phyloP scores from a whole-genome alignment of 2,329 filamentous ascomycete genomes.

The Ophiostoma montium region DNA sequence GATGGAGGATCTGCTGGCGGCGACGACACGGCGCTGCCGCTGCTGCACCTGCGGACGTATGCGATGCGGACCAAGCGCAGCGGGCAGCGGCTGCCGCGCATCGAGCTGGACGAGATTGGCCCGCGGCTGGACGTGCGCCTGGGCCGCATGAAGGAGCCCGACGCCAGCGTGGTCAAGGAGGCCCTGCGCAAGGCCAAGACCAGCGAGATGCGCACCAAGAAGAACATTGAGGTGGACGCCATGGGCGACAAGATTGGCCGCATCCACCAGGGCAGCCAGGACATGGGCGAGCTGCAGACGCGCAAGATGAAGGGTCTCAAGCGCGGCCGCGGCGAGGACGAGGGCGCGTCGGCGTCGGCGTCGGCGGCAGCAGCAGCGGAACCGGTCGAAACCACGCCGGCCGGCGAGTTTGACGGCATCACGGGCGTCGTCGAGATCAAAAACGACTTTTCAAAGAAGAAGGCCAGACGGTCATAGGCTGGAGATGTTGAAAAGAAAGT shows the following conservation, averaged over 20 bases:
- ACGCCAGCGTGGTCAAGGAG: conserved; percentile 70
- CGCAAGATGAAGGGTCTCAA: conserved; percentile 99
- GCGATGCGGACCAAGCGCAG: conserved; percentile 74
- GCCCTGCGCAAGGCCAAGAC: conserved; percentile 76
- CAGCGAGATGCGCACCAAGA: conserved; percentile 68
- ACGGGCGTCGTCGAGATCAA: conserved; percentile 6
- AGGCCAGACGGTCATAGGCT: conserved; percentile 20
- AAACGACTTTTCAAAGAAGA: conserved; percentile 25
- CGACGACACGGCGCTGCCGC: conserved; percentile 29
- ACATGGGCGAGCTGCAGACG: conserved; percentile 75
- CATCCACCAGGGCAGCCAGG: conserved; percentile 82
- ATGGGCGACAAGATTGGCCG: conserved; percentile 95
- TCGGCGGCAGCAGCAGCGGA: not conserved
- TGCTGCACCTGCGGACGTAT: conserved; percentile 63
- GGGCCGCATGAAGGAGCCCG: conserved; percentile 66
- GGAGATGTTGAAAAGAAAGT: not conserved
- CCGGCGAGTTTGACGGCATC: conserved; percentile 5
- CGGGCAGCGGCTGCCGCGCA: conserved; percentile 72
- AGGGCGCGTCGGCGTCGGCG: not conserved
- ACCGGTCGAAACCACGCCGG: not conserved
- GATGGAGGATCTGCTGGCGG: conserved; percentile 8
- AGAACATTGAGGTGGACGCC: conserved; percentile 83
- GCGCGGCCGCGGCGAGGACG: conserved; percentile 49
- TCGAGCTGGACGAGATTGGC: conserved; percentile 32
- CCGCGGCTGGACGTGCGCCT: conserved; percentile 85